phyloP scores from a whole-genome alignment of 805 yeast species.

The Candida boleticola region DNA sequence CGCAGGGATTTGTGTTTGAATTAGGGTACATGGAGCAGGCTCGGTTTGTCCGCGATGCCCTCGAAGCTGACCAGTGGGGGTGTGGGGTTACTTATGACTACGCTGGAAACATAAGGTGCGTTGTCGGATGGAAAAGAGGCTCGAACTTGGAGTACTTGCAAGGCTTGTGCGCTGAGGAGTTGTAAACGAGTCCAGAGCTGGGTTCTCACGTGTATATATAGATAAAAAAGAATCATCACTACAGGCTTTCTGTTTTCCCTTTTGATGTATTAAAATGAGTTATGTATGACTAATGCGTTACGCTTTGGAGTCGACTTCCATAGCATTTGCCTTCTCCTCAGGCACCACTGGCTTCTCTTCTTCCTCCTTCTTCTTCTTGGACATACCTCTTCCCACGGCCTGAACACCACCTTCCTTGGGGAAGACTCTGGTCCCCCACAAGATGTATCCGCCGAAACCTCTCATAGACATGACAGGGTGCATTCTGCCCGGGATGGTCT shows the following conservation, averaged over 20 bases:
- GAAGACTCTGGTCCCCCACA: conserved; percentile 74
- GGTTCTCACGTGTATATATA: too few relatives aligned
- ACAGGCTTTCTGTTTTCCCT: too few relatives aligned
- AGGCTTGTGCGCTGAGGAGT: conserved; percentile 7
- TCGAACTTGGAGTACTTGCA: conserved; percentile 14
- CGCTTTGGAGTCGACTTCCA: too few relatives aligned
- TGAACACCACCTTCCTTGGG: conserved; percentile 60
- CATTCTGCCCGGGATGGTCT: conserved; percentile 88
- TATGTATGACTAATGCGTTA: too few relatives aligned
- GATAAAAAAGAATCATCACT: too few relatives aligned
- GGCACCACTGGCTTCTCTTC: background rate
- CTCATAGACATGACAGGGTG: conserved; percentile 95
- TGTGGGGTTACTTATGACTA: conserved; percentile 51
- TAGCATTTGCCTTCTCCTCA: background rate
- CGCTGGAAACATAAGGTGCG: conserved; percentile 54
- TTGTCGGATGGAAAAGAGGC: conserved; percentile 54
- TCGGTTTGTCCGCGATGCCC: conserved; percentile 25
- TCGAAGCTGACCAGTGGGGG: conserved; percentile 41
- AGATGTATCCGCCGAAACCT: conserved; percentile 87
- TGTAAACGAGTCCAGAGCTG: background rate
- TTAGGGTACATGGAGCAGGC: conserved; percentile 66
- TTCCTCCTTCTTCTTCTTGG: conserved; percentile 33
- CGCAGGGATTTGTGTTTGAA: conserved; percentile 71
- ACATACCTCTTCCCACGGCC: conserved; percentile 66
- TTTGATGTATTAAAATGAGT: too few relatives aligned